These are phyloP conservation scores for Paratinospora sagittata DNA, from an alignment of 164 flowering plant genomes.

Conservation along the genomic window DNA sequence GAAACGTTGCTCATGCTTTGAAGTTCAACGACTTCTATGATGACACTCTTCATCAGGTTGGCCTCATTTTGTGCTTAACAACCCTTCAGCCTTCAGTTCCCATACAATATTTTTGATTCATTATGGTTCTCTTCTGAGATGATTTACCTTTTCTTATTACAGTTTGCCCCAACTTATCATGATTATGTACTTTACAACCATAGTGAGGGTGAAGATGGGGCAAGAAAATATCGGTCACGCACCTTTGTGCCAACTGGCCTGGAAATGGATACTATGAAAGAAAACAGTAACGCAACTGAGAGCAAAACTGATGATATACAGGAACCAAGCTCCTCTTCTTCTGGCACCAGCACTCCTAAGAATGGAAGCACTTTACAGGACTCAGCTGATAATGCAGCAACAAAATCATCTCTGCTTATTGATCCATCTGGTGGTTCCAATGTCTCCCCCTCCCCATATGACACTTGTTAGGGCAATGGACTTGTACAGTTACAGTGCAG, in stretches of 20 bases:
- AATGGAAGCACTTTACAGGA: conserved; percentile 18
- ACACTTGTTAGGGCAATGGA: not conserved
- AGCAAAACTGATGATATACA: conserved; percentile 64
- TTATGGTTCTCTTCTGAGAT: not conserved
- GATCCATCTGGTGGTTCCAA: not conserved
- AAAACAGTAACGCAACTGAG: conserved; percentile 53
- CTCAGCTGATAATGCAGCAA: not conserved
- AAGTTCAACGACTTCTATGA: conserved; percentile 89
- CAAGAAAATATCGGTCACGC: conserved; percentile 76
- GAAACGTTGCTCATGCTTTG: conserved; percentile 84
- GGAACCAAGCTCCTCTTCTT: conserved; percentile 54
- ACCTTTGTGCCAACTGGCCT: conserved; percentile 96
- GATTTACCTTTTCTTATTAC: conserved; percentile 20
- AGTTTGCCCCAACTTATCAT: conserved; percentile 99
- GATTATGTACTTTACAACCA: conserved; percentile 94
- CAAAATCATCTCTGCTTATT: not conserved
- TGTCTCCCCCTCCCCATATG: not conserved
- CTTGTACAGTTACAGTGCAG: not conserved
- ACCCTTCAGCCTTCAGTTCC: not conserved
- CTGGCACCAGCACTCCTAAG: conserved; percentile 47
- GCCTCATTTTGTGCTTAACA: not conserved
- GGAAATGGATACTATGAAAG: conserved; percentile 87
- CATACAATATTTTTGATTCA: not conserved
- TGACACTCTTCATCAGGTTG: conserved; percentile 96
- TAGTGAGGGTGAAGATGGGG: conserved; percentile 71